These are phyloP conservation scores for Tricholoma sp. DNA, from an alignment of 768 basidiomycete species.

Conservation along the genomic window DNA sequence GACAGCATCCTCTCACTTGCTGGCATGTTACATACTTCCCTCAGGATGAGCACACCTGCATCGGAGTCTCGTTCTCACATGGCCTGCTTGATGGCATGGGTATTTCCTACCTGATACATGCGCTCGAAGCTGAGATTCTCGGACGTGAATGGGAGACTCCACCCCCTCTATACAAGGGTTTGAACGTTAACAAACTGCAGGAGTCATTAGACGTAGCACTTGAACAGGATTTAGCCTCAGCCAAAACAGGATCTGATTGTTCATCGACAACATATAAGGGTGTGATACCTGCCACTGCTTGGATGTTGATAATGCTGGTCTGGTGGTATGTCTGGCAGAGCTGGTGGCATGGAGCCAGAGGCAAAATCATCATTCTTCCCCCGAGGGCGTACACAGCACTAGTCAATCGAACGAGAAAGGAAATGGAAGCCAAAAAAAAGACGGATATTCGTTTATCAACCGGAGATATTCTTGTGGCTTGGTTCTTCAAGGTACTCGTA, in stretches of 20 bases:
- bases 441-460: constrained; percentile 21
- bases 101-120: constrained; percentile 29
- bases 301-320: constrained; percentile 24
- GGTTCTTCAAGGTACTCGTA: constrained; percentile 32
- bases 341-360: constrained; percentile 32
- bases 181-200: constrained; percentile 29
- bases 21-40: constrained; percentile 41
- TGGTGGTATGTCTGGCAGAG: constrained; percentile 33
- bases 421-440: constrained; percentile 16
- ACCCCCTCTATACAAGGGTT: constrained; percentile 24
- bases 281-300: constrained; percentile 24
- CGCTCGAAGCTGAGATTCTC: constrained; percentile 34
- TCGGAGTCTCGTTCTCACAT: constrained; percentile 38
- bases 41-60: constrained; percentile 28
- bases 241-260: not conserved
- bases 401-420: constrained; percentile 24
- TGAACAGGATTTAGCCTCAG: not conserved
- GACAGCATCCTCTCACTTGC: constrained; percentile 32
- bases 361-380: constrained; percentile 29
- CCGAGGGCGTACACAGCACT: constrained; percentile 22
- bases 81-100: constrained; percentile 39
- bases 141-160: constrained; percentile 32
- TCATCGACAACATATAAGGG: constrained; percentile 8
- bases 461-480: constrained; percentile 36
- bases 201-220: constrained; percentile 18